A percentile compares a stretch with the other conserved stretches of the same genome.
Conservation (phyloP, 108 stramenopile species). For the Schizochytrium sp. region DNA sequence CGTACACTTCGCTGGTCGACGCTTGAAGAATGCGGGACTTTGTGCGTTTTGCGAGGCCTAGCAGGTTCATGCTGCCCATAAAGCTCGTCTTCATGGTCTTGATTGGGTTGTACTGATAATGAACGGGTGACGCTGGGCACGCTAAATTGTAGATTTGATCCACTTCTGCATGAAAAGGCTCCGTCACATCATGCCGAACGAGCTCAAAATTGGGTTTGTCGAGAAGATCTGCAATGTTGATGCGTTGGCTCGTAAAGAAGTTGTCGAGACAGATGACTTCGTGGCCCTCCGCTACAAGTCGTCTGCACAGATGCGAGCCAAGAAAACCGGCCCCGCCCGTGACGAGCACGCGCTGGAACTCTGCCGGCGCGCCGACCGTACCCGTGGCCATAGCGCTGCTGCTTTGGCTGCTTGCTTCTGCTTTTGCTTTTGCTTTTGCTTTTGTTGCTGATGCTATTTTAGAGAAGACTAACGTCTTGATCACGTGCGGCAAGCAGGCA, state of each 20-base stretch:
- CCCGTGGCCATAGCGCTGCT: no score
- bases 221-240: conserved; percentile 90
- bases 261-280: conserved; percentile 94
- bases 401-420: no score
- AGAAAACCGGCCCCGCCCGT: conserved; percentile 94
- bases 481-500: no score
- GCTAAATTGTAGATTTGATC: conserved; percentile 98
- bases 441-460: no score
- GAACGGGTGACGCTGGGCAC: conserved; percentile 94
- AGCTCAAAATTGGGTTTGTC: conserved; percentile 85
- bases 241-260: conserved; percentile 91
- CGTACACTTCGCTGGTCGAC: conserved; percentile 83
- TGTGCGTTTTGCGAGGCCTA: conserved; percentile 92
- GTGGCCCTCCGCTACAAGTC: conserved; percentile 91
- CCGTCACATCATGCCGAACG: conserved; percentile 85
- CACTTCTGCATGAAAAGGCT: conserved; percentile 89
- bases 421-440: no score
- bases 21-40: conserved; percentile 82
- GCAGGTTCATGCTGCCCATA: conserved; percentile 88
- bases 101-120: conserved; percentile 99
- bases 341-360: conserved; percentile 73
- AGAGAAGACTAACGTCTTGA: no score
- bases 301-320: conserved; percentile 84
- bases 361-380: conserved; percentile 10
- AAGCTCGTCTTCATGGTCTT: conserved; percentile 97